These are phyloP conservation scores for Emericellopsis terricola DNA, from an alignment of 495 filamentous ascomycete species.

Conservation along the genomic window DNA sequence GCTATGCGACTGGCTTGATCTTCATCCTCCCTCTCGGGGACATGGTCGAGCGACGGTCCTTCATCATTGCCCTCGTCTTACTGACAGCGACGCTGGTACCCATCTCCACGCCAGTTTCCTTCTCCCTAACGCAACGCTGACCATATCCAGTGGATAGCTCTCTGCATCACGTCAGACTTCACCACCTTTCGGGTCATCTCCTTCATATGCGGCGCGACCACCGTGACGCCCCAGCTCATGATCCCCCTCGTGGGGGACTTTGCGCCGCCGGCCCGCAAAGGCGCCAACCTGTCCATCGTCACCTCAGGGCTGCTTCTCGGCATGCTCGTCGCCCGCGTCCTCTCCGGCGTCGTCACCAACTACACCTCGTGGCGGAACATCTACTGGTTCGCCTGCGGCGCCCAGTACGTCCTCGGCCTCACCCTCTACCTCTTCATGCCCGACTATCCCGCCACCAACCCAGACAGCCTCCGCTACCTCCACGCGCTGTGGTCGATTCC, in stretches of 20 bases:
- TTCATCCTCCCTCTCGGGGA: constrained; percentile 65
- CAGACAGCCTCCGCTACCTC: constrained; percentile 68
- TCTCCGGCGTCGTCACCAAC: constrained; percentile 57
- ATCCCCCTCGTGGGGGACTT: constrained; percentile 72
- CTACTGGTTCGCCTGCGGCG: constrained; percentile 62
- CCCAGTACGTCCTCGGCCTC: constrained; percentile 50
- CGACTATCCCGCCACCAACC: constrained; percentile 60
- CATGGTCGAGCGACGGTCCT: constrained; percentile 44
- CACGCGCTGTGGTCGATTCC: constrained; percentile 46
- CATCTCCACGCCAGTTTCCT: background rate
- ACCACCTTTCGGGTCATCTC: constrained; percentile 46
- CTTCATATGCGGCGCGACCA: constrained; percentile 53
- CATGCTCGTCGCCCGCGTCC: constrained; percentile 56
- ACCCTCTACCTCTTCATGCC: constrained; percentile 61
- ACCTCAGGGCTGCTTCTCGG: constrained; percentile 64
- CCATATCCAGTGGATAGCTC: constrained; percentile 34
- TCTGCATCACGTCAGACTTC: constrained; percentile 53
- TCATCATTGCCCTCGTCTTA: constrained; percentile 46
- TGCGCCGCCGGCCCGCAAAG: constrained; percentile 48
- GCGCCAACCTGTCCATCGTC: constrained; percentile 52
- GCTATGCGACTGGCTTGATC: constrained; percentile 56
- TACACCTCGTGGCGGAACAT: constrained; percentile 57
- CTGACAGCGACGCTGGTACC: constrained; percentile 47
- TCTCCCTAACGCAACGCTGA: constrained; percentile 2
- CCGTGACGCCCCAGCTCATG: constrained; percentile 75